A percentile compares a stretch with the other conserved stretches of the same genome.
These are phyloP conservation scores for Talaromyces ruber DNA, from an alignment of 495 filamentous ascomycete genomes.

Conservation along the genomic window DNA sequence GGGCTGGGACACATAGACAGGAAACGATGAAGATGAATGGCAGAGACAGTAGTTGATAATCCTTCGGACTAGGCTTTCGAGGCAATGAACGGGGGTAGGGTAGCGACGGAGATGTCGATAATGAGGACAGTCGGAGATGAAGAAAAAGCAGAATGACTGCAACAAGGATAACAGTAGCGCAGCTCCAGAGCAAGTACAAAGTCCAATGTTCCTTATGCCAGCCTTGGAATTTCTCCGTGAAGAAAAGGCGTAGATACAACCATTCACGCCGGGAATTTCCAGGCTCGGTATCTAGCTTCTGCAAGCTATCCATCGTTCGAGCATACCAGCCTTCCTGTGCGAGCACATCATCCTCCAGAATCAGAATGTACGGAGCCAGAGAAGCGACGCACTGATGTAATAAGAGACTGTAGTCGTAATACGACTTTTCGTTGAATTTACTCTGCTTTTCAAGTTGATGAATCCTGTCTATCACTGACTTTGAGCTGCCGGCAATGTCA, in stretches of 20 bases:
- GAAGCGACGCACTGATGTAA: background rate
- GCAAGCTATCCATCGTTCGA: constrained; percentile 30
- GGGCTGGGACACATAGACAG: background rate
- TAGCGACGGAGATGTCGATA: background rate
- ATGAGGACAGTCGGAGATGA: background rate
- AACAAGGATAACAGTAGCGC: background rate
- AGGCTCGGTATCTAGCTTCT: constrained; percentile 8
- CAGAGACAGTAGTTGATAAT: background rate
- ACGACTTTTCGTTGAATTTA: background rate
- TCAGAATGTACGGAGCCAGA: constrained; percentile 35
- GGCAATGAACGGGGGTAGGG: background rate
- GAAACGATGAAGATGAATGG: background rate
- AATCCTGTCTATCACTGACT: background rate
- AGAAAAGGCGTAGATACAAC: background rate
- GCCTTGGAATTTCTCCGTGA: background rate
- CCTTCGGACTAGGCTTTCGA: background rate
- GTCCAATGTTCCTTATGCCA: background rate
- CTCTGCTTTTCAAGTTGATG: background rate
- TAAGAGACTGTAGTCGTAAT: background rate
- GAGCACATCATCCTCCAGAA: constrained; percentile 49
- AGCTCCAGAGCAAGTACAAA: background rate
- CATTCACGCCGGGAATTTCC: background rate
- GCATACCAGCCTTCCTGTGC: constrained; percentile 43
- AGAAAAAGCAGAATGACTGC: background rate
- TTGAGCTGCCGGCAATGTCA: background rate